These are phyloP conservation scores for Microbotryum saponariae DNA, from an alignment of 1,284 basidiomycete genomes.

Conservation along the genomic window DNA sequence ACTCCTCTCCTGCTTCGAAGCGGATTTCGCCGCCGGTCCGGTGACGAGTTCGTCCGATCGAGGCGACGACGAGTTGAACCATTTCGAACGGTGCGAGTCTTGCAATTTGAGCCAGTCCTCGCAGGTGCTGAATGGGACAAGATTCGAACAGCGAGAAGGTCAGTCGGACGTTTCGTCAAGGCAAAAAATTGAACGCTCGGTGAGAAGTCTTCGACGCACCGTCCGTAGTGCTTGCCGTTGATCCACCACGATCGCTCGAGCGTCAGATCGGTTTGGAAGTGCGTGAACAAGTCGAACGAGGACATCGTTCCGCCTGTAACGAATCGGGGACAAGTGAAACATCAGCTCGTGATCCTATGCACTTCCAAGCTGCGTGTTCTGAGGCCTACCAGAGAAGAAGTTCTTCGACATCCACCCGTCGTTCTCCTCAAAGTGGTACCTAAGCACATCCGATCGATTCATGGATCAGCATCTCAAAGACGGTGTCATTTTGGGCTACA, in stretches of 20 bases:
- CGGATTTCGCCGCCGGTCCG: slow-evolving; percentile 15
- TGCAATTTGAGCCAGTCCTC: slow-evolving; percentile 63
- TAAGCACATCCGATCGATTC: slow-evolving; percentile 28
- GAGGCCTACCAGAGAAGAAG: slow-evolving; percentile 58
- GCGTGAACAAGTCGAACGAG: slow-evolving; percentile 60
- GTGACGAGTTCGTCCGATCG: slow-evolving; percentile 48
- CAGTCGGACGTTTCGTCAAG: neutral
- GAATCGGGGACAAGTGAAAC: no score
- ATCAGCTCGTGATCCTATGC: neutral
- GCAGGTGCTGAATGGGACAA: slow-evolving; percentile 46
- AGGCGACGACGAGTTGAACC: slow-evolving; percentile 47
- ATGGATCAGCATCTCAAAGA: neutral
- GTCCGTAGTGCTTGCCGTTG: slow-evolving; percentile 58
- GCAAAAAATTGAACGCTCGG: neutral
- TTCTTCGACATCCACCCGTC: slow-evolving; percentile 72
- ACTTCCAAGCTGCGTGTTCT: slow-evolving; percentile 33
- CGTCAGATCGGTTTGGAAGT: slow-evolving; percentile 61
- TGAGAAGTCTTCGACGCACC: neutral
- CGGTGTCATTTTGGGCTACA: neutral
- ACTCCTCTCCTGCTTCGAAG: slow-evolving; percentile 35
- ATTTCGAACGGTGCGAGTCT: slow-evolving; percentile 50
- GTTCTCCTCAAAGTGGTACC: slow-evolving; percentile 65
- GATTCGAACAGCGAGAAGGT: neutral
- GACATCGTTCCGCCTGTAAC: slow-evolving; percentile 55
- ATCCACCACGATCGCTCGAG: slow-evolving; percentile 58